Evolutionary conservation across 441 rosid species (phyloP).

Genomic region (Croton laevigatus): DNA sequence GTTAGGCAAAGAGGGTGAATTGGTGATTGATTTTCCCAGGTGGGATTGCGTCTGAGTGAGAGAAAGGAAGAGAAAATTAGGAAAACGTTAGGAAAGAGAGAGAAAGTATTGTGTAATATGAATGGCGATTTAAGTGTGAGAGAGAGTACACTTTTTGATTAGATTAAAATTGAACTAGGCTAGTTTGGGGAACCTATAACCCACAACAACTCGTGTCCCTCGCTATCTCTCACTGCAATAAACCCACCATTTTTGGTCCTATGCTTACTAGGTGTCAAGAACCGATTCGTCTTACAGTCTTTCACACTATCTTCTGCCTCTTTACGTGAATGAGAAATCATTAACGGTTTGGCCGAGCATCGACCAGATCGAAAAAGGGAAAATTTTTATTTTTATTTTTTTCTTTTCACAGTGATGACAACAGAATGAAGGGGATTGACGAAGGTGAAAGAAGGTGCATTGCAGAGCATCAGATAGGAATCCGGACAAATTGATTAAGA

Average conservation of each 20-base stretch:
- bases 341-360: neutral
- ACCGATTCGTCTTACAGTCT: neutral
- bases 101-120: constrained; percentile 12
- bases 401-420: neutral
- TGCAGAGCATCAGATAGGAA: neutral
- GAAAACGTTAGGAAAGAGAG: constrained; percentile 24
- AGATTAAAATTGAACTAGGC: neutral
- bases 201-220: constrained; percentile 6
- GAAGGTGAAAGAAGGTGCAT: neutral
- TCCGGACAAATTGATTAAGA: constrained; percentile 1
- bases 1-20: constrained; percentile 16
- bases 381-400: too few relatives aligned
- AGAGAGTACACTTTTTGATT: constrained; percentile 2
- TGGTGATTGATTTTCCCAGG: constrained; percentile 13
- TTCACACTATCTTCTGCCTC: neutral
- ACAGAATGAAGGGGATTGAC: neutral
- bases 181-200: neutral
- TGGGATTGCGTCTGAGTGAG: neutral
- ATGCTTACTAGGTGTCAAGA: constrained; percentile 8
- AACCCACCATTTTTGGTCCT: neutral
- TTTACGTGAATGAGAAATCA: neutral
- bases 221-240: constrained; percentile 3
- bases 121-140: constrained; percentile 25
- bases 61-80: constrained; percentile 18
- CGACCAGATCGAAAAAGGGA: too few relatives aligned